Conservation (phyloP, 2,329 filamentous ascomycete genomes). For the Paecilomyces formosus region DNA sequence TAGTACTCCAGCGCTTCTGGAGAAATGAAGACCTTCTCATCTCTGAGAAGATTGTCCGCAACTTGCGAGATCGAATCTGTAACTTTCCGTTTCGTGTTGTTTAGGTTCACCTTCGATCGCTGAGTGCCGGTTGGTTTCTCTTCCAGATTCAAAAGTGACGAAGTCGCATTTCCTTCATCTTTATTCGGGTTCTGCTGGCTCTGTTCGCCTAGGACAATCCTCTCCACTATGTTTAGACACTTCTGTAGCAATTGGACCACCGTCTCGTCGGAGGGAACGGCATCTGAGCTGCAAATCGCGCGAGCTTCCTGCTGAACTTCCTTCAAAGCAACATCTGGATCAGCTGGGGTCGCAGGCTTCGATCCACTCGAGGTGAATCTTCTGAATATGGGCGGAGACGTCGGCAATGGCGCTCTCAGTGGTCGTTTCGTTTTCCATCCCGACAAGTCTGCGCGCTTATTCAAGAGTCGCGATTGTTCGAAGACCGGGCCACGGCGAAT, state of each 20-base stretch:
- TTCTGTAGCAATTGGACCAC: constrained; percentile 26
- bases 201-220: constrained; percentile 19
- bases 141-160: constrained; percentile 34
- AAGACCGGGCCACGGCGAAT: constrained; percentile 13
- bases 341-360: constrained; percentile 1
- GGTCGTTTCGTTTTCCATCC: constrained; percentile 12
- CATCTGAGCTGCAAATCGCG: constrained; percentile 19
- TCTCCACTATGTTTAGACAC: constrained; percentile 26
- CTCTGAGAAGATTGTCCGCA: constrained; percentile 63
- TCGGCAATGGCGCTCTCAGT: constrained; percentile 2
- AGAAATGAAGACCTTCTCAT: constrained; percentile 74
- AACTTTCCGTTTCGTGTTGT: constrained; percentile 26
- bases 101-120: constrained; percentile 15
- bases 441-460: constrained; percentile 6
- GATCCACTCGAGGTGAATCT: constrained; percentile 14
- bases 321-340: constrained; percentile 21
- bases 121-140: constrained; percentile 24
- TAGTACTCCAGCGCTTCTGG: constrained; percentile 65
- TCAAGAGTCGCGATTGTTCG: constrained; percentile 10
- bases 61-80: constrained; percentile 43
- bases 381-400: constrained; percentile 3
- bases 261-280: constrained; percentile 26
- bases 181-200: constrained; percentile 11
- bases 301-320: constrained; percentile 19
- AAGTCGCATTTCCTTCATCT: constrained; percentile 29